Base-by-base conservation (phyloP, 148 eudicot genomes). In the Linanthus parryae region DNA sequence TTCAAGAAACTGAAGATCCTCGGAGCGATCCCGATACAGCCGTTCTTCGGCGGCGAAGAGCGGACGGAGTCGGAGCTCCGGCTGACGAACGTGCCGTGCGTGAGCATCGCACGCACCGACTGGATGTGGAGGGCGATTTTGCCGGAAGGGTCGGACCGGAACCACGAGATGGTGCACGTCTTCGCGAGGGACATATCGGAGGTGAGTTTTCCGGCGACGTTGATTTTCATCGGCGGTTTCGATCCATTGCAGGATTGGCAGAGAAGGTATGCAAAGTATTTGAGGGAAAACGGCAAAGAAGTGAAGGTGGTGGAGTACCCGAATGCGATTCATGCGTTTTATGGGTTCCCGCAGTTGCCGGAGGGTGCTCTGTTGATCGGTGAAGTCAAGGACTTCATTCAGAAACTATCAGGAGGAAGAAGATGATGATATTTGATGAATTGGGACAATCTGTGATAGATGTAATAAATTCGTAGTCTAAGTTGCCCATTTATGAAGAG, bases 201-300 rank as follows among this genome's bases (percentile, higher is more conserved):
- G 23, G n/a, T 67, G 42, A 56, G 58, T 31, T 60, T 71, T 20
- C 76, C 81, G n/a, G 53, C 70, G 7, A 64, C 65, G 13, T 36
- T 71, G 54, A 61, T 71, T 14, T 62, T 71, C 23, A 61, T 55
- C 29, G 70, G 47, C 15, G 75, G 70, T 23, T 71, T 71, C n/a
- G 75, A 71, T 43, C 44, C 67, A 0, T 58, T 71, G 22, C 37
- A 61, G 19, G 75, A 71, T 30, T 65, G 75, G 75, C 75, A 71
- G 49, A 59, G 5, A 18, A 59, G 58, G 46, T 70, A 70, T 35
- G 64, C 64, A 14, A 47, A 64, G 42, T 65, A 66, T 57, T 60
- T 70, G 13, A 59, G 42, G 13, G 15, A 45, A 22, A 30, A 27
- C 11, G 29, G 50, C 0, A 45, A 45, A 45, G 16, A 45, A 45